Percentiles rank a stretch among this genome's conserved stretches.
Conservation (phyloP, 169 alveolate genomes). For the Babesia bovis region DNA sequence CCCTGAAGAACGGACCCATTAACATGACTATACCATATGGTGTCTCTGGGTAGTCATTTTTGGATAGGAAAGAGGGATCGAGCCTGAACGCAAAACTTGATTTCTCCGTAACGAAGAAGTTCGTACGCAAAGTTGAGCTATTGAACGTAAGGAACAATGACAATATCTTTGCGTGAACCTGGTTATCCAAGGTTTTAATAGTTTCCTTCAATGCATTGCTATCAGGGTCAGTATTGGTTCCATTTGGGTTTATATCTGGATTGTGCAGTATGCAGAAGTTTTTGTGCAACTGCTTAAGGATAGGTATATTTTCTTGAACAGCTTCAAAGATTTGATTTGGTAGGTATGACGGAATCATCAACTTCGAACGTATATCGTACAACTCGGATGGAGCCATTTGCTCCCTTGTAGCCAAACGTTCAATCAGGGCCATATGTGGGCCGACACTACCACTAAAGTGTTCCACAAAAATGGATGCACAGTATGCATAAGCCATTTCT, state of each 20-base stretch:
- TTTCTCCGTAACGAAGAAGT: conserved; percentile 72
- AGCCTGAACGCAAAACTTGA: conserved; percentile 72
- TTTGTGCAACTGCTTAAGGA: conserved; percentile 53
- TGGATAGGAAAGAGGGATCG: conserved; percentile 66
- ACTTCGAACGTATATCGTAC: conserved; percentile 72
- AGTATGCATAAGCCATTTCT: conserved; percentile 66
- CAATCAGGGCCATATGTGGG: conserved; percentile 66
- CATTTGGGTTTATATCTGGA: conserved; percentile 24
- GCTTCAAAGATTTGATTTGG: conserved; percentile 56
- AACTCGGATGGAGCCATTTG: conserved; percentile 66
- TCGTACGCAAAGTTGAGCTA: conserved; percentile 68
- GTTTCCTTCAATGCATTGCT: conserved; percentile 9
- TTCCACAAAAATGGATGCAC: conserved; percentile 63
- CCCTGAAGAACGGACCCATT: conserved; percentile 81
- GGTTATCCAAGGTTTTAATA: conserved; percentile 71
- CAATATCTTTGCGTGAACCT: conserved; percentile 68
- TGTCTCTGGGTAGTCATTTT: conserved; percentile 69
- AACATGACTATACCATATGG: conserved; percentile 77
- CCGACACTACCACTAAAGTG: conserved; percentile 78
- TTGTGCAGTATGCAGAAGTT: conserved; percentile 57
- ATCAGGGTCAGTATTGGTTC: conserved; percentile 21
- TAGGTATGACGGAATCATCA: conserved; percentile 71
- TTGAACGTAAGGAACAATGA: conserved; percentile 73
- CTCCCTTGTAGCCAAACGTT: conserved; percentile 45
- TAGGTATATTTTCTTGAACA: conserved; percentile 43